A percentile compares a stretch with the other conserved stretches of the same genome.
Evolutionary conservation across 2,329 filamentous ascomycete species (phyloP).

Genomic region (Huntiella savannae): DNA sequence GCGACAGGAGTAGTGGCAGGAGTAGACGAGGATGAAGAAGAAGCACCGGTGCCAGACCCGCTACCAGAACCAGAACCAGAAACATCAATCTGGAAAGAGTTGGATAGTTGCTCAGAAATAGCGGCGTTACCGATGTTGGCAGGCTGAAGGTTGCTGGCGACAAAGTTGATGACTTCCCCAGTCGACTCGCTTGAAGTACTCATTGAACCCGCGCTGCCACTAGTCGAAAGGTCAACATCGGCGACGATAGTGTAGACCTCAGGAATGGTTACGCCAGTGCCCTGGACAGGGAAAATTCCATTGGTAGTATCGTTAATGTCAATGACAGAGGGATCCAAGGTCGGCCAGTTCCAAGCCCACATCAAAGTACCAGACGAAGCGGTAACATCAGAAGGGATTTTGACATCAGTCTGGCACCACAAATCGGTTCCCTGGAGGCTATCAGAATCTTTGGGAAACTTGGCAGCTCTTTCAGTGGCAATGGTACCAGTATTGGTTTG

Average conservation of each 20-base stretch:
- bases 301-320: constrained; percentile 22
- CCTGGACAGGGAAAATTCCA: constrained; percentile 18
- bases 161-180: neutral
- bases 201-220: neutral
- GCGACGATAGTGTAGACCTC: constrained; percentile 25
- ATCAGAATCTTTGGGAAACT: constrained; percentile 32
- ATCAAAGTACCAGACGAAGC: constrained; percentile 54
- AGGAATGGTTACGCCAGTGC: constrained; percentile 14
- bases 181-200: constrained; percentile 13
- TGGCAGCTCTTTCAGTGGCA: constrained; percentile 35
- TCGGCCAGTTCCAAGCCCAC: constrained; percentile 95
- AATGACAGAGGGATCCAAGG: constrained; percentile 27
- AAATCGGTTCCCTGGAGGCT: constrained; percentile 38
- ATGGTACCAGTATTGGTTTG: constrained; percentile 48
- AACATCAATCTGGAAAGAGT: constrained; percentile 26
- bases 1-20: constrained; percentile 10
- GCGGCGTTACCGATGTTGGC: constrained; percentile 25
- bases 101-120: constrained; percentile 26
- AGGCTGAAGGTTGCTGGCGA: constrained; percentile 1
- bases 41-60: neutral
- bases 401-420: constrained; percentile 65
- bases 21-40: neutral
- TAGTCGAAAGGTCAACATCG: constrained; percentile 21
- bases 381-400: constrained; percentile 48
- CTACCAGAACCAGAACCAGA: neutral